Evolutionary conservation across 2,329 filamentous ascomycete genomes (phyloP).

Genomic region (Thelonectria blattea): DNA sequence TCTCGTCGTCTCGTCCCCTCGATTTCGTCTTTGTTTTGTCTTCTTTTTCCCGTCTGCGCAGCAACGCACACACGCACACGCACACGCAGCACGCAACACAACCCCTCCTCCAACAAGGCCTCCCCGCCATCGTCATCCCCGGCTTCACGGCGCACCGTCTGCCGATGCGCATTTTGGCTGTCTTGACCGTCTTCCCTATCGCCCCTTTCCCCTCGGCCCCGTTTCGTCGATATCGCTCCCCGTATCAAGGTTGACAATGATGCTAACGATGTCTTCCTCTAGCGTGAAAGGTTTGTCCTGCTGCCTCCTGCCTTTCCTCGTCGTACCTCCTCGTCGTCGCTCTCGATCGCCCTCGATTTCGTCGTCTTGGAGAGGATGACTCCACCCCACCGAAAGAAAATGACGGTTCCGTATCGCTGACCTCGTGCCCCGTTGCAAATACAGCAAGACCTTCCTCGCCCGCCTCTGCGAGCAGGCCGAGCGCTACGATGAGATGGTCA

Average conservation of each 20-base stretch:
- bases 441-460: conserved; percentile 99
- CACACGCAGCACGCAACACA: conserved; percentile 24
- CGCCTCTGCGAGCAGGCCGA: conserved; percentile 99
- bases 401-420: conserved; percentile 33
- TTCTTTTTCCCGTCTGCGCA: conserved; percentile 24
- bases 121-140: conserved; percentile 4
- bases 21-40: conserved; percentile 20
- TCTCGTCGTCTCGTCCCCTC: conserved; percentile 12
- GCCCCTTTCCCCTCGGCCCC: conserved; percentile 13
- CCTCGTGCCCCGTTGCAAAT: conserved; percentile 37
- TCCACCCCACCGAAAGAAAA: conserved; percentile 31
- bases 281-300: conserved; percentile 72
- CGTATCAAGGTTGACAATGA: conserved; percentile 16
- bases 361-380: conserved; percentile 25
- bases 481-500: conserved; percentile 99
- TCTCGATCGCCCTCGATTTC: conserved; percentile 22
- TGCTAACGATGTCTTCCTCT: conserved; percentile 48
- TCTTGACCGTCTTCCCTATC: conserved; percentile 16
- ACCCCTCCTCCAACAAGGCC: conserved; percentile 34
- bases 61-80: neutral
- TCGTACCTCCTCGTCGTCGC: conserved; percentile 22
- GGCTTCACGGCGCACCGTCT: conserved; percentile 9
- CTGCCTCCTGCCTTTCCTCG: conserved; percentile 21
- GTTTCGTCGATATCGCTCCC: conserved; percentile 10
- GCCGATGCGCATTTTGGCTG: neutral